Evolutionary conservation across 2,329 filamentous ascomycete species (phyloP).

Genomic region (Colletotrichum salicis): DNA sequence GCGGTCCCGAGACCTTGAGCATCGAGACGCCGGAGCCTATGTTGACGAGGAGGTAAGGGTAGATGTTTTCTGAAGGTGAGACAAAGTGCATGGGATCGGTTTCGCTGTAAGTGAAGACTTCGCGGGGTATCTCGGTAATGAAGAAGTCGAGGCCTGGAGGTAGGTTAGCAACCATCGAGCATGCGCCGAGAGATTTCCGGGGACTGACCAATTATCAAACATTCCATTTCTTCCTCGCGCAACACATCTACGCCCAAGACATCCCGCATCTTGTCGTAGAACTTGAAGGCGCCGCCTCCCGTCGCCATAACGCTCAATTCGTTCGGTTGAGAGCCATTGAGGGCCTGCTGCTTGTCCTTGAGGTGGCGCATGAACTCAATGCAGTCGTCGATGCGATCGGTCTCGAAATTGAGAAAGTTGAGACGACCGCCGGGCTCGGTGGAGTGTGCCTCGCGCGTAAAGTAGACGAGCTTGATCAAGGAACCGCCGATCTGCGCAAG

Average conservation of each 20-base stretch:
- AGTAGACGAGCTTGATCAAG: conserved; percentile 96
- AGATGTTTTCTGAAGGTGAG: conserved; percentile 80
- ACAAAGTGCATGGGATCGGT: conserved; percentile 90
- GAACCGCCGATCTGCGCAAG: conserved; percentile 86
- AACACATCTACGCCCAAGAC: conserved; percentile 87
- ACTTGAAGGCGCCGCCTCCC: conserved; percentile 95
- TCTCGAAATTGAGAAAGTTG: conserved; percentile 97
- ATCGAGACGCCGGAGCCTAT: conserved; percentile 97
- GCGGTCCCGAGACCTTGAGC: conserved; percentile 93
- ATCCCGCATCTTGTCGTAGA: conserved; percentile 89
- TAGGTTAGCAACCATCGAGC: neutral
- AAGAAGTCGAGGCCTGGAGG: conserved; percentile 90
- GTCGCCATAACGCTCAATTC: conserved; percentile 95
- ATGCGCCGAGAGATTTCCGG: no score
- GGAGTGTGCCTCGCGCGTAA: conserved; percentile 85
- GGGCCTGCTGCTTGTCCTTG: conserved; percentile 81
- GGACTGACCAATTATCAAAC: conserved; percentile 86
- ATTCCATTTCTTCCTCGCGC: conserved; percentile 98
- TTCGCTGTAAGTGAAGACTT: conserved; percentile 97
- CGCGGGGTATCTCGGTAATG: conserved; percentile 95
- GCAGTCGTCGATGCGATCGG: conserved; percentile 91
- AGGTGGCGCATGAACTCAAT: conserved; percentile 90
- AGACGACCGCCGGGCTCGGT: conserved; percentile 86
- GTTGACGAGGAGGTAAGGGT: conserved; percentile 97
- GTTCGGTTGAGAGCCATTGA: conserved; percentile 76